phyloP scores from a whole-genome alignment of 2,329 filamentous ascomycete genomes.

The Penicillium frequentans region DNA sequence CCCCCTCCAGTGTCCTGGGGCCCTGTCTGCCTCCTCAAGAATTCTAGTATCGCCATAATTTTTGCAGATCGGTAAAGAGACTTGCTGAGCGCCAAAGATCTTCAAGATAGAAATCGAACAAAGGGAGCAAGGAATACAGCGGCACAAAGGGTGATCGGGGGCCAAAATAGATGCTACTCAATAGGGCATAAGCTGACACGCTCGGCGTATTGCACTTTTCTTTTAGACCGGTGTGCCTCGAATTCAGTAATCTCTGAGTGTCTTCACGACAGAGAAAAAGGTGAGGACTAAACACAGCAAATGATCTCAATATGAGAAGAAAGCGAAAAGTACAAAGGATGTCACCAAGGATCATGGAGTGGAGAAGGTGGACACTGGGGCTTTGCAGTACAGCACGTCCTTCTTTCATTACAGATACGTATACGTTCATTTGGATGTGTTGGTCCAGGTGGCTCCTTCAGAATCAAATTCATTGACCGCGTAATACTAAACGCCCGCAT shows the following conservation, averaged over 20 bases:
- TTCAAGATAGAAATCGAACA: neutral
- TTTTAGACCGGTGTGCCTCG: neutral
- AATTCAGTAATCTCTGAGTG: neutral
- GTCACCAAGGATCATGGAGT: neutral
- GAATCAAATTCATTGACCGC: neutral
- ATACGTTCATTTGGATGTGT: too few relatives aligned
- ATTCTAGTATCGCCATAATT: neutral
- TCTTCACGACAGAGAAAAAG: neutral
- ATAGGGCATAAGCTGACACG: neutral
- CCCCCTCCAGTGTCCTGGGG: neutral
- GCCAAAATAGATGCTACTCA: slow-evolving; percentile 1
- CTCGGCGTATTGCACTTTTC: neutral
- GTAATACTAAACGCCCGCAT: neutral
- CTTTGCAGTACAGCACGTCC: neutral
- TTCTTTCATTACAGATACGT: too few relatives aligned
- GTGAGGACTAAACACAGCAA: neutral
- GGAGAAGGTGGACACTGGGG: neutral
- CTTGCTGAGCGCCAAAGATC: neutral
- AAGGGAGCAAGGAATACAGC: neutral
- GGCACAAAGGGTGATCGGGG: slow-evolving; percentile 1
- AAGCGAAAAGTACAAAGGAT: neutral
- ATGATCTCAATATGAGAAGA: neutral
- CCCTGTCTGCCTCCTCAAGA: neutral
- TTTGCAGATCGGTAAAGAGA: neutral
- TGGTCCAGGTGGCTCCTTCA: neutral